Base-by-base conservation (phyloP, 441 rosid genomes). In the Metrosideros polymorpha region DNA sequence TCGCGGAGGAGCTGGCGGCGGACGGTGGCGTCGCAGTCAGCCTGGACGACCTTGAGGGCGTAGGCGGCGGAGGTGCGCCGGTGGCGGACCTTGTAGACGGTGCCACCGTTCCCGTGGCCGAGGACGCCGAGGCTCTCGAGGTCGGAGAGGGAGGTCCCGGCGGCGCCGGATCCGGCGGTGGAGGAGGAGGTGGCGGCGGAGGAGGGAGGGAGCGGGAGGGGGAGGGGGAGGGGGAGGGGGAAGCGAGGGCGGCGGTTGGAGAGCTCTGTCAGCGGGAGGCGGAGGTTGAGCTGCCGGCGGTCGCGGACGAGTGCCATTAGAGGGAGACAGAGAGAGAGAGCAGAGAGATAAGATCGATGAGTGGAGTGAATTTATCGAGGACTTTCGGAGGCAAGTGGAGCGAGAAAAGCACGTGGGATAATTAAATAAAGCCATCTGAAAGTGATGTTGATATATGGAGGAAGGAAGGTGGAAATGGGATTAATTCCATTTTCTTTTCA, bases 21-120 rank as follows among this genome's bases (percentile, higher is more conserved):
- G 52, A 92, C 87, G 18, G 87, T 61, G 29, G 94, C 88, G 88
- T 94, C 97, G 85, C 89, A 90, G 88, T 93, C 98, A 24, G 92
- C 93, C 85, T 92, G 94, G 12, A 96, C 95, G 0, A 93, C 92
- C 87, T 97, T 97, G 25, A 97, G 88, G 6, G 99, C 99, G 88
- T 90, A 96, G 39, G 91, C 82, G 84, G 94, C 92, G 35, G 92
- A 86, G 29, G 95, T 93, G 22, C 89, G 87, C 84, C 90, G 92
- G 87, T 95, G 96, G 19, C 91, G 92, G 57, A 92, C 98, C 90
- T 93, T 93, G 88, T 97, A 96, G 66, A 96, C 98, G 0, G 91
- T 91, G 7, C 98, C 98, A 9, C 99, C 96, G 90, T 96, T 97
- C 3, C 99, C 99, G 85, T 94, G 95, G 52, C 99, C 98, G 2